A percentile compares a stretch with the other conserved stretches of the same genome.
These are phyloP conservation scores for Dryas integrifolia DNA, from an alignment of 331 rosid species.

Conservation along the genomic window DNA sequence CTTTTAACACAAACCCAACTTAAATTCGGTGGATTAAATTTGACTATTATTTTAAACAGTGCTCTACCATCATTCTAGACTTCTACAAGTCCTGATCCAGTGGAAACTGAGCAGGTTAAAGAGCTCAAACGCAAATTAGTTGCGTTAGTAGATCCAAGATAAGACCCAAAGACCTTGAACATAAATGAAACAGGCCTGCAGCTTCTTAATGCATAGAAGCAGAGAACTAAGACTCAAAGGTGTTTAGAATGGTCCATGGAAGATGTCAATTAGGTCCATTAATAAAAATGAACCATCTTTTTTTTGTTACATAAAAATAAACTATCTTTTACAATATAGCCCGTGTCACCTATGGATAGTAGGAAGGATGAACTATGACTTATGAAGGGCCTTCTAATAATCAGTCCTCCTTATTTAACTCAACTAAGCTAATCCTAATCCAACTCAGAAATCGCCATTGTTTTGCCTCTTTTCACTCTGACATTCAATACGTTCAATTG, in stretches of 20 bases:
- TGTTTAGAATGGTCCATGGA: not conserved
- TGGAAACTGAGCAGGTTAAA: not conserved
- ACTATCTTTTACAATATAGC: not conserved
- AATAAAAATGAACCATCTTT: too few species aligned
- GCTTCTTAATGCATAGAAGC: not conserved
- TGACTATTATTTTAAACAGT: too few species aligned
- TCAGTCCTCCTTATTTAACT: not conserved
- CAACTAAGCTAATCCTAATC: slow-evolving; percentile 8
- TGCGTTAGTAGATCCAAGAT: not conserved
- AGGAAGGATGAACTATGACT: too few species aligned
- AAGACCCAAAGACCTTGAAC: not conserved
- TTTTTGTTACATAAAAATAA: not conserved
- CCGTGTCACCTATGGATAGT: too few species aligned
- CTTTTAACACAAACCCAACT: too few species aligned
- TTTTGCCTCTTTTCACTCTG: not conserved
- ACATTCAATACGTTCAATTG: not conserved
- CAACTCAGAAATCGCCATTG: not conserved
- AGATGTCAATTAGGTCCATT: not conserved
- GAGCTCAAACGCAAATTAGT: not conserved
- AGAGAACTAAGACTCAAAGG: not conserved
- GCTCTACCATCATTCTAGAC: too few species aligned
- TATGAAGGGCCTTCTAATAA: not conserved
- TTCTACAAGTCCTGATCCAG: not conserved
- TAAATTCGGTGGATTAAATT: too few species aligned
- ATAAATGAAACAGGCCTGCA: not conserved